Base-by-base conservation (phyloP, 2,329 filamentous ascomycete species). In the Phialophora chinensis region DNA sequence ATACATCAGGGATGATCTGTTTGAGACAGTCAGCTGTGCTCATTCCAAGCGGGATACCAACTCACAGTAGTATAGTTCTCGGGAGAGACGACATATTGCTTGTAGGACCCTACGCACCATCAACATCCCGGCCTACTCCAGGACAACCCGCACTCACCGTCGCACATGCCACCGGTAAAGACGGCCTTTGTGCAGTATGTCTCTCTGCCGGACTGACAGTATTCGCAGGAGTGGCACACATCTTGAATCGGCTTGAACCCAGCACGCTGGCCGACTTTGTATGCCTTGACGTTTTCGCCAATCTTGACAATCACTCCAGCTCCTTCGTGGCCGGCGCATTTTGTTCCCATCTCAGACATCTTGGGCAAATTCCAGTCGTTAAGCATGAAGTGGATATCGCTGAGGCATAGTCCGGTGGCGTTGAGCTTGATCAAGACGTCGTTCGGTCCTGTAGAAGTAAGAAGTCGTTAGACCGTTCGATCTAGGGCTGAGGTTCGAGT, bases 371-470 rank as follows among this genome's bases (percentile, higher is more conserved):
- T 81, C 76, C 84, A 81, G 72, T 88, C 85, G 62, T 82, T 81
- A 56, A 83, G 68, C 83, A 87, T 86, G 75, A 83, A 83, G 72
- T 88, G 85, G 20, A 88, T 75, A 70, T 88, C 86, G 38, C 80
- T 82, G 66, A 83, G 82, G 76, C 86, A 88, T 57, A 88, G 79
- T 0, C 86, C 86, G 1, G 85, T 88, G 29, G 80, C 80, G 65
- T 87, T 88, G 60, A 88, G 78, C 61, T 81, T 83, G 72, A 88
- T 79, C 10, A 88, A 79, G 25, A 88, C 76, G 66, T 88, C 85
- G 58, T 86, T 79, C 7, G 82, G 82, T 12, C 82, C 83, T 84
- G 66, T 14, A 49, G 54, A n/a, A 20, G 5, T 8, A 12, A 17
- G 12, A 56, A 7, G 17, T 1, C 6, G 42, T 61, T 49, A 60